phyloP scores from a whole-genome alignment of 306 rosid species.

The Ochetophila trinervis region DNA sequence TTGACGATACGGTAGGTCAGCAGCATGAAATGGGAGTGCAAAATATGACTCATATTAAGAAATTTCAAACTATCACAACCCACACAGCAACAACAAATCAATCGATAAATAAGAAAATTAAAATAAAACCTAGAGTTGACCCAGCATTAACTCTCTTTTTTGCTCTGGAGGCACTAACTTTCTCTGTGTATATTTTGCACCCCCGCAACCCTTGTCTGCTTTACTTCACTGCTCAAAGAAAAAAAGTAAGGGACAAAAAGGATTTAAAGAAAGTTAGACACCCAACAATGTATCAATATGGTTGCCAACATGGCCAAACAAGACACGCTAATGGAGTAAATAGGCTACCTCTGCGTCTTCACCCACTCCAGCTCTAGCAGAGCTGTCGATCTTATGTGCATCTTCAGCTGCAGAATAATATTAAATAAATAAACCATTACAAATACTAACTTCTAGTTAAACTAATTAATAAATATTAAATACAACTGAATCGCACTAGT shows the following conservation, averaged over 20 bases:
- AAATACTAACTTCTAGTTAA: too few relatives aligned
- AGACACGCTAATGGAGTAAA: conserved; percentile 7
- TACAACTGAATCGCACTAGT: too few relatives aligned
- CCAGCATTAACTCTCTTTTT: conserved; percentile 18
- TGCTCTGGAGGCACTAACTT: neutral
- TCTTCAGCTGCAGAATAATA: conserved; percentile 38
- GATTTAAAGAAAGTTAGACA: neutral
- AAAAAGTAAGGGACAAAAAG: neutral
- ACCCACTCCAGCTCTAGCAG: conserved; percentile 41
- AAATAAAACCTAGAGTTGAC: conserved; percentile 19
- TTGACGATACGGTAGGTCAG: conserved; percentile 1
- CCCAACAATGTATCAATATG: conserved; percentile 3
- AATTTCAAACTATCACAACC: conserved; percentile 15
- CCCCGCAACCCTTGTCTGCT: conserved; percentile 12
- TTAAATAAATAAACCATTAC: neutral
- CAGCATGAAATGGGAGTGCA: neutral
- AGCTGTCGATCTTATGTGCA: conserved; percentile 35
- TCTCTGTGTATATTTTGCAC: conserved; percentile 29
- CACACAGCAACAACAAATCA: conserved; percentile 8
- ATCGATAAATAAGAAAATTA: conserved; percentile 14
- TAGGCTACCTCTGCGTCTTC: conserved; percentile 49
- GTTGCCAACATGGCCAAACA: neutral
- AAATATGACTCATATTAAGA: conserved; percentile 6
- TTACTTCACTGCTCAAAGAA: conserved; percentile 39
- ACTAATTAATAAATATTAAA: too few relatives aligned